A percentile compares a stretch with the other conserved stretches of the same genome.
These are phyloP conservation scores for Scortechinia acanthostroma DNA, from an alignment of 2,329 filamentous ascomycete genomes.

Conservation along the genomic window DNA sequence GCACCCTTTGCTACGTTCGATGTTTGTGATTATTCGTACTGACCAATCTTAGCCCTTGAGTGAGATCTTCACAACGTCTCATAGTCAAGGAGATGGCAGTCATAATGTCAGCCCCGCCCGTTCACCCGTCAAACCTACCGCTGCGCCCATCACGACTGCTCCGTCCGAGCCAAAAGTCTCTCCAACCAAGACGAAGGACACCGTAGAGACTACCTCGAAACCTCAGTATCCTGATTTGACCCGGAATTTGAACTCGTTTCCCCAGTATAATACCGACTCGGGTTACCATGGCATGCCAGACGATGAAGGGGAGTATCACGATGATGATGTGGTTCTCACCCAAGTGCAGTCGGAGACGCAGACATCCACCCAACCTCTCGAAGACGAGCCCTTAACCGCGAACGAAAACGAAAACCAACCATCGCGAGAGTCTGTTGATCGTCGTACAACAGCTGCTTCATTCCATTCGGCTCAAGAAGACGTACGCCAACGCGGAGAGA, in stretches of 20 bases:
- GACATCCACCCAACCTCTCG: constrained; percentile 18
- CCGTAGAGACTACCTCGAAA: constrained; percentile 10
- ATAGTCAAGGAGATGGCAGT: constrained; percentile 14
- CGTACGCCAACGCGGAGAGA: constrained; percentile 19
- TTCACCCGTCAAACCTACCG: constrained; percentile 7
- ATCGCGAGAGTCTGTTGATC: constrained; percentile 11
- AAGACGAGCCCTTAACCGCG: constrained; percentile 14
- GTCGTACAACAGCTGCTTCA: constrained; percentile 29
- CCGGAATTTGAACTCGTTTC: constrained; percentile 24
- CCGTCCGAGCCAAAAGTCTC: constrained; percentile 9
- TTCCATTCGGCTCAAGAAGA: constrained; percentile 35
- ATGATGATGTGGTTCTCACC: constrained; percentile 1
- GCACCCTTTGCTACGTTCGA: constrained; percentile 5
- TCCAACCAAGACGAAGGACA: constrained; percentile 6
- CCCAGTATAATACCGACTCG: constrained; percentile 30
- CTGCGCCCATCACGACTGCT: background rate
- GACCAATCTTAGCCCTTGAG: constrained; percentile 33
- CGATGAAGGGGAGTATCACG: constrained; percentile 25
- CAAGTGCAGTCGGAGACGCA: constrained; percentile 15
- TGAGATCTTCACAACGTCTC: constrained; percentile 32
- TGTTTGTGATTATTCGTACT: constrained; percentile 7
- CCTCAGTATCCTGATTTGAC: constrained; percentile 17
- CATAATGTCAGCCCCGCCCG: constrained; percentile 18
- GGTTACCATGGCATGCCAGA: constrained; percentile 35
- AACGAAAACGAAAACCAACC: constrained; percentile 10